Conservation (phyloP, 2,329 filamentous ascomycete genomes). For the Ophiosphaerella herpotricha region DNA sequence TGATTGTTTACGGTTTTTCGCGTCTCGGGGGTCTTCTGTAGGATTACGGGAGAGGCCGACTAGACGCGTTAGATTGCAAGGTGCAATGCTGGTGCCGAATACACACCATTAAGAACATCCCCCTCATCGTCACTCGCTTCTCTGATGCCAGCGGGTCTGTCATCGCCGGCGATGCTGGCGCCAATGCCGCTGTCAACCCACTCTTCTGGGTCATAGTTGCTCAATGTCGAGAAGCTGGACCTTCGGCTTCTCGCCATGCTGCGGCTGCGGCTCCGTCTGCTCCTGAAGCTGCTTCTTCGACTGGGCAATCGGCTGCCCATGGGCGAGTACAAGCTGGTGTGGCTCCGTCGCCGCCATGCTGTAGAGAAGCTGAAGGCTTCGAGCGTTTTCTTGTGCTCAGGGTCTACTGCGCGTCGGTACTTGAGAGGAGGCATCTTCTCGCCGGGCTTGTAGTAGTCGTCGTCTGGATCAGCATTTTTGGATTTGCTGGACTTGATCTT, state of each 20-base stretch:
- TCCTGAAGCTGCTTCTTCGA: constrained; percentile 41
- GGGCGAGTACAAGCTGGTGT: constrained; percentile 52
- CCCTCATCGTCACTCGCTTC: constrained; percentile 53
- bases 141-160: constrained; percentile 41
- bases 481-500: constrained; percentile 34
- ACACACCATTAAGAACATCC: constrained; percentile 52
- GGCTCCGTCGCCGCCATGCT: constrained; percentile 53
- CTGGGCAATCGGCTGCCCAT: constrained; percentile 56
- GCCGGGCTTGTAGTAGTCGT: constrained; percentile 56
- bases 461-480: constrained; percentile 45
- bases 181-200: constrained; percentile 44
- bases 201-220: constrained; percentile 47
- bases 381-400: constrained; percentile 56
- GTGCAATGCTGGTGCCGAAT: constrained; percentile 1
- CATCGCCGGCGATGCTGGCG: constrained; percentile 38
- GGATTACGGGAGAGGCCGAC: constrained; percentile 43
- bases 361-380: constrained; percentile 54
- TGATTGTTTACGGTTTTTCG: constrained; percentile 26
- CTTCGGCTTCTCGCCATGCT: constrained; percentile 36
- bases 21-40: constrained; percentile 38
- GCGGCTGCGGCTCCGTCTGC: constrained; percentile 35
- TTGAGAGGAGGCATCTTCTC: constrained; percentile 58
- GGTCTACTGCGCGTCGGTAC: constrained; percentile 54
- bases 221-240: constrained; percentile 38
- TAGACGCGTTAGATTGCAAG: constrained; percentile 23